Percentiles rank a stretch among this genome's conserved stretches.
Evolutionary conservation across 768 basidiomycete genomes (phyloP).

Genomic region (Neoboletus subvelutipes): DNA sequence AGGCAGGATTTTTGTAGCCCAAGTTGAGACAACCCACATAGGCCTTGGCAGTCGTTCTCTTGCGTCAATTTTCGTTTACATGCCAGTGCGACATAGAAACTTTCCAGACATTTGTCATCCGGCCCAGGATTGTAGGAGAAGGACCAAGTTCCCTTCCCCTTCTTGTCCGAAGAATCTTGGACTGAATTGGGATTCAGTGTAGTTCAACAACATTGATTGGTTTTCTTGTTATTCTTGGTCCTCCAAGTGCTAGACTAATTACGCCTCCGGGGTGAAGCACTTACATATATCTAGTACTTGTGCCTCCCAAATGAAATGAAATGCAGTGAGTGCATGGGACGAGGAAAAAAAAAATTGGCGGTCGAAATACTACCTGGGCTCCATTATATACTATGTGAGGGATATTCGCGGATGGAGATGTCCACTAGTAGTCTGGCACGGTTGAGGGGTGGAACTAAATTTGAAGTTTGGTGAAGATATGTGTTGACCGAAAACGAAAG

Average conservation of each 20-base stretch:
- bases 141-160: constrained; percentile 57
- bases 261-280: not conserved
- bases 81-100: constrained; percentile 54
- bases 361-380: not conserved
- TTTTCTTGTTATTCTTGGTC: not conserved
- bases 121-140: constrained; percentile 55
- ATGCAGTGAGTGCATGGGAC: too few species aligned
- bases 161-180: constrained; percentile 36
- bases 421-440: not conserved
- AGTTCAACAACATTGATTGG: not conserved
- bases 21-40: constrained; percentile 7
- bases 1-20: constrained; percentile 21
- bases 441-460: not conserved
- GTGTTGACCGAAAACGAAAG: not conserved
- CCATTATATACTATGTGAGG: not conserved
- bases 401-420: not conserved
- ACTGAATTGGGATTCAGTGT: constrained; percentile 9
- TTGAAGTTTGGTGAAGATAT: not conserved
- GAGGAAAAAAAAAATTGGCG: not conserved
- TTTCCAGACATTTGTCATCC: constrained; percentile 66
- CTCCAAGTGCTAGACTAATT: not conserved
- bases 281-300: not conserved
- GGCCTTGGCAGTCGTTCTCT: constrained; percentile 48
- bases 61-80: constrained; percentile 55
- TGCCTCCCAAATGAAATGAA: not conserved